phyloP scores from a whole-genome alignment of 108 stramenopile genomes.

The Schizochytrium sp. region DNA sequence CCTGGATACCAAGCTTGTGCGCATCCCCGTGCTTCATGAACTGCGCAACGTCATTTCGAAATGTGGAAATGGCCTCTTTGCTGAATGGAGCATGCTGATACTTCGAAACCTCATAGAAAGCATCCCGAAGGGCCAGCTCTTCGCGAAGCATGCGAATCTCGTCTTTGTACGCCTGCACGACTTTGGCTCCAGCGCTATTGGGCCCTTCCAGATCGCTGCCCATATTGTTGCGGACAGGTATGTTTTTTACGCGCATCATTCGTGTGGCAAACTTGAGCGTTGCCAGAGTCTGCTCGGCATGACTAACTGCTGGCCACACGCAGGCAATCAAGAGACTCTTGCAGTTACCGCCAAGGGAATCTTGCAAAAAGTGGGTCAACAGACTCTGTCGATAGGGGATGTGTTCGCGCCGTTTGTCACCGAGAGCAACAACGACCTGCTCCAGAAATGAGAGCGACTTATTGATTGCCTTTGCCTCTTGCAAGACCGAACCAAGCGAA shows the following conservation, averaged over 20 bases:
- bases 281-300: slow-evolving; percentile 26
- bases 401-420: slow-evolving; percentile 13
- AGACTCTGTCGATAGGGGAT: slow-evolving; percentile 36
- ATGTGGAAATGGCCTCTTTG: neutral
- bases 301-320: slow-evolving; percentile 30
- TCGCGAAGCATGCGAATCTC: slow-evolving; percentile 7
- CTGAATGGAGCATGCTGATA: neutral
- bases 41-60: neutral
- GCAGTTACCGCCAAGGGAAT: slow-evolving; percentile 35
- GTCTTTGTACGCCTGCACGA: neutral
- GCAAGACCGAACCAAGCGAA: slow-evolving; percentile 14
- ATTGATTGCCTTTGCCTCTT: slow-evolving; percentile 38
- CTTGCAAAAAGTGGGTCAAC: slow-evolving; percentile 34
- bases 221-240: slow-evolving; percentile 21
- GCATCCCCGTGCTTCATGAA: neutral
- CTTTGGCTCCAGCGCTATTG: neutral
- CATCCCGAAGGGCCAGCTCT: slow-evolving; percentile 30
- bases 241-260: slow-evolving; percentile 27
- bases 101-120: neutral
- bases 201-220: too few relatives aligned
- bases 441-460: slow-evolving; percentile 38
- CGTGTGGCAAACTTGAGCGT: slow-evolving; percentile 36
- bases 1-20: neutral
- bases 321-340: slow-evolving; percentile 33
- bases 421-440: slow-evolving; percentile 39